Conservation (phyloP, 2,329 filamentous ascomycete species). For the Rhytidhysteron rufulum region DNA sequence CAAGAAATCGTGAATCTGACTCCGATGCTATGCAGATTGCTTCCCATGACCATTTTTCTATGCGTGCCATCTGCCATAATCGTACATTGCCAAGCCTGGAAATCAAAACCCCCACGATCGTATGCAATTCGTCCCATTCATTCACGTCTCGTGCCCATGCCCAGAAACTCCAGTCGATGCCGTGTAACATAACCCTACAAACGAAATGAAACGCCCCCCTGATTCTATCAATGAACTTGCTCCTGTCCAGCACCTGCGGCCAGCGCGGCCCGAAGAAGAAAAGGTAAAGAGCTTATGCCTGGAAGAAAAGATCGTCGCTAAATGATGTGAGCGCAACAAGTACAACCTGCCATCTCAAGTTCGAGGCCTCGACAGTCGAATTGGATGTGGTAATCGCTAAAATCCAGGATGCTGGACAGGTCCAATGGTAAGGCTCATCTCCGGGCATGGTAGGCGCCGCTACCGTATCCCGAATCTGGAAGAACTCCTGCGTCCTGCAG, state of each 20-base stretch:
- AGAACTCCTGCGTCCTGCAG: conserved; percentile 14
- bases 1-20: conserved; percentile 2
- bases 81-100: conserved; percentile 10
- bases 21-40: conserved; percentile 14
- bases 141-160: conserved; percentile 10
- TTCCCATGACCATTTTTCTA: conserved; percentile 13
- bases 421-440: conserved; percentile 2
- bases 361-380: too few relatives aligned
- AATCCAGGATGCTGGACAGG: conserved; percentile 1
- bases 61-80: conserved; percentile 19
- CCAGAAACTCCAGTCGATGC: conserved; percentile 27
- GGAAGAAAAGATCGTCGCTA: background rate
- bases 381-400: background rate
- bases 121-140: conserved; percentile 13
- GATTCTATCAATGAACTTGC: conserved; percentile 3
- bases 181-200: conserved; percentile 6
- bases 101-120: conserved; percentile 4
- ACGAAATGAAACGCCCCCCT: conserved; percentile 5
- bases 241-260: conserved; percentile 10
- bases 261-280: conserved; percentile 23
- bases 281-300: conserved; percentile 4
- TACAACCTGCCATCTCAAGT: too few relatives aligned
- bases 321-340: background rate
- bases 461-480: conserved; percentile 28
- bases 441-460: conserved; percentile 14